A percentile compares a stretch with the other conserved stretches of the same genome.
Evolutionary conservation across 805 yeast species (phyloP).

Genomic region (Candida rishiriensis): DNA sequence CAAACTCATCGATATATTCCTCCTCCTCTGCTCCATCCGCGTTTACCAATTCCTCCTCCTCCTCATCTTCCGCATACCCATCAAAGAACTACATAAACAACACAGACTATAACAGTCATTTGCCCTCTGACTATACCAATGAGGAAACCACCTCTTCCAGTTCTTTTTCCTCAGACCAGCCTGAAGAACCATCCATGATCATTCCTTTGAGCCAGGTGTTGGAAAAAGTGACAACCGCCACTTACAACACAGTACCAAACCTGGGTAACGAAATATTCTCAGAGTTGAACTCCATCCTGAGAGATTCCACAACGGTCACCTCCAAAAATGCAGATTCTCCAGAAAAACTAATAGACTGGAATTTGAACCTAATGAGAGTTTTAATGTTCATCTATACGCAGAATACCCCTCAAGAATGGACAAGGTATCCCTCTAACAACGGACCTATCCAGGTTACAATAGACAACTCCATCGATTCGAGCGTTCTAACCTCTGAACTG

Average conservation of each 20-base stretch:
- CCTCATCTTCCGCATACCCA: neutral
- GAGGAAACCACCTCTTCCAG: neutral
- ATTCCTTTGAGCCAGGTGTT: slow-evolving; percentile 11
- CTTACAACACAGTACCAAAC: slow-evolving; percentile 8
- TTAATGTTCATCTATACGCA: slow-evolving; percentile 34
- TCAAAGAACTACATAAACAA: neutral
- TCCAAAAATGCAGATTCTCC: slow-evolving; percentile 20
- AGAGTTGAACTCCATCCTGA: slow-evolving; percentile 19
- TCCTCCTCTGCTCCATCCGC: neutral
- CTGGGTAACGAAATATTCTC: slow-evolving; percentile 23
- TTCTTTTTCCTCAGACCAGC: neutral
- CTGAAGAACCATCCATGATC: neutral
- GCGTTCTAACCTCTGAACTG: slow-evolving; percentile 20
- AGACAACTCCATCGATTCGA: slow-evolving; percentile 10
- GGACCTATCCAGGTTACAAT: slow-evolving; percentile 11
- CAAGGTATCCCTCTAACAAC: neutral
- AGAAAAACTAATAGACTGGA: slow-evolving; percentile 47
- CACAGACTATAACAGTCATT: neutral
- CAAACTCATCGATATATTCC: slow-evolving; percentile 1
- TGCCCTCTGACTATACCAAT: no score
- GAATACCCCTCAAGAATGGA: slow-evolving; percentile 9
- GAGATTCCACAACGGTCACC: neutral
- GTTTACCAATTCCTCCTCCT: neutral
- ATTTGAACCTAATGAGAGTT: slow-evolving; percentile 45
- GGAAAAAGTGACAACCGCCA: slow-evolving; percentile 15